phyloP scores from a whole-genome alignment of 805 yeast species.

The Lachancea kluyveri region DNA sequence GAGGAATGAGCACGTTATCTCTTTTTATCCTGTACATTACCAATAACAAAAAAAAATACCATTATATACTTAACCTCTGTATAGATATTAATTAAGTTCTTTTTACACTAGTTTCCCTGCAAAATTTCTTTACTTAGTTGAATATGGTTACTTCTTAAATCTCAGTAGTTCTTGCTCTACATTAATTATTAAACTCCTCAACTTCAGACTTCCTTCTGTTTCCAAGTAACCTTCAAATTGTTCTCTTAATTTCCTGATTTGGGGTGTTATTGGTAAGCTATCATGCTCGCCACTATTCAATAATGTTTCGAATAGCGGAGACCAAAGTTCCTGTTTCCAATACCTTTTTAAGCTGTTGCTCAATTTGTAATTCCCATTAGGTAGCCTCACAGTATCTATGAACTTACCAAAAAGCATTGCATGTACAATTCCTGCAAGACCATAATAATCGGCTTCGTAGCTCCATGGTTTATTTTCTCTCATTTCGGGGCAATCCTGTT shows the following conservation, averaged over 20 bases:
- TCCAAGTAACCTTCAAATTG: conserved; percentile 8
- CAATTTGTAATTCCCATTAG: conserved; percentile 32
- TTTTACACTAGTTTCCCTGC: too few relatives aligned
- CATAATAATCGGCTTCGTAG: conserved; percentile 78
- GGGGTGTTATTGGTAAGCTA: conserved; percentile 37
- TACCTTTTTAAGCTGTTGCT: conserved; percentile 53
- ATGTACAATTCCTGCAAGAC: conserved; percentile 70
- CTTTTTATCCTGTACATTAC: background rate
- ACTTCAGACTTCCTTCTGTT: conserved; percentile 15
- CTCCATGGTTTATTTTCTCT: conserved; percentile 57
- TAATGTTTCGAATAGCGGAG: conserved; percentile 51
- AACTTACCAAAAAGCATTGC: conserved; percentile 64
- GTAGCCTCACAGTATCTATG: conserved; percentile 39
- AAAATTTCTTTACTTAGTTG: too few relatives aligned
- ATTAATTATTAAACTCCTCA: conserved; percentile 31
- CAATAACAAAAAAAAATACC: background rate
- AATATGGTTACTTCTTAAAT: conserved; percentile 8
- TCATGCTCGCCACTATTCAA: conserved; percentile 47
- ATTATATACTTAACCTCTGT: background rate
- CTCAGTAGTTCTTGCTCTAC: conserved; percentile 30
- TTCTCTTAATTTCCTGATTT: conserved; percentile 32
- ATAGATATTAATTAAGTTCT: too few relatives aligned
- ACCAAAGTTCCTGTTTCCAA: conserved; percentile 75
- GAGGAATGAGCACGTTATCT: conserved; percentile 15
- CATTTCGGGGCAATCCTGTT: conserved; percentile 72